These are phyloP conservation scores for Sphaerobolus stellatus DNA, from an alignment of 1,284 basidiomycete species.

Conservation along the genomic window DNA sequence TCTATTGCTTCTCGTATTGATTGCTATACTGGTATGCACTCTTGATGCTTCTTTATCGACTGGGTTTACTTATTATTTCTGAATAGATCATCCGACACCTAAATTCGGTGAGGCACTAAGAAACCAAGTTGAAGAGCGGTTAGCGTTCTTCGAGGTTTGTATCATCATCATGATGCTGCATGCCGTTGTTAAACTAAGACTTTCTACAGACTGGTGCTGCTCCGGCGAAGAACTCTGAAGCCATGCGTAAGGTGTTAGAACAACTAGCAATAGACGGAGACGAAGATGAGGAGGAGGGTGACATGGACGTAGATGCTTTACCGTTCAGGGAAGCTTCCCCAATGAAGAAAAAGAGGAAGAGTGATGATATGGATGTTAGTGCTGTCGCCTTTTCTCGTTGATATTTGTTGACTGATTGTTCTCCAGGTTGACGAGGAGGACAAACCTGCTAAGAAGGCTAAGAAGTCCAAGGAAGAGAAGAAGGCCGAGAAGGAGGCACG, in stretches of 20 bases:
- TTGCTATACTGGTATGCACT: slow-evolving; percentile 79
- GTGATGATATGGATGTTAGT: slow-evolving; percentile 23
- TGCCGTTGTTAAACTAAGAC: neutral
- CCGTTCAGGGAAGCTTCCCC: slow-evolving; percentile 56
- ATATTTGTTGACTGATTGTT: slow-evolving; percentile 27
- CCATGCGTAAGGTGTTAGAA: slow-evolving; percentile 85
- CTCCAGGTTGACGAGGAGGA: slow-evolving; percentile 64
- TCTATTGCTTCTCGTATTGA: slow-evolving; percentile 98
- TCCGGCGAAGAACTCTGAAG: slow-evolving; percentile 47
- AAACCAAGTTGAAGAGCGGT: slow-evolving; percentile 93
- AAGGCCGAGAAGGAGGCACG: slow-evolving; percentile 77
- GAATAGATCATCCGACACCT: slow-evolving; percentile 76
- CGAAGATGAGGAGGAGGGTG: slow-evolving; percentile 69
- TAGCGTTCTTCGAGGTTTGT: slow-evolving; percentile 82
- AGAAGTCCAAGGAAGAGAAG: slow-evolving; percentile 80
- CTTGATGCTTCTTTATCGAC: neutral
- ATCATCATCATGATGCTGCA: slow-evolving; percentile 37
- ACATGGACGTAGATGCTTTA: slow-evolving; percentile 53
- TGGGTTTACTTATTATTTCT: slow-evolving; percentile 8
- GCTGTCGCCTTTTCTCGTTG: slow-evolving; percentile 15
- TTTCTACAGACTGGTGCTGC: slow-evolving; percentile 10
- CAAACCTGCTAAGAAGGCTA: slow-evolving; percentile 66
- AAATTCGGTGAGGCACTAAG: slow-evolving; percentile 96
- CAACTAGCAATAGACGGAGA: slow-evolving; percentile 72
- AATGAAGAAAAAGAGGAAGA: slow-evolving; percentile 53